phyloP scores from a whole-genome alignment of 768 basidiomycete genomes.

The Paxillus ammoniavirescens region DNA sequence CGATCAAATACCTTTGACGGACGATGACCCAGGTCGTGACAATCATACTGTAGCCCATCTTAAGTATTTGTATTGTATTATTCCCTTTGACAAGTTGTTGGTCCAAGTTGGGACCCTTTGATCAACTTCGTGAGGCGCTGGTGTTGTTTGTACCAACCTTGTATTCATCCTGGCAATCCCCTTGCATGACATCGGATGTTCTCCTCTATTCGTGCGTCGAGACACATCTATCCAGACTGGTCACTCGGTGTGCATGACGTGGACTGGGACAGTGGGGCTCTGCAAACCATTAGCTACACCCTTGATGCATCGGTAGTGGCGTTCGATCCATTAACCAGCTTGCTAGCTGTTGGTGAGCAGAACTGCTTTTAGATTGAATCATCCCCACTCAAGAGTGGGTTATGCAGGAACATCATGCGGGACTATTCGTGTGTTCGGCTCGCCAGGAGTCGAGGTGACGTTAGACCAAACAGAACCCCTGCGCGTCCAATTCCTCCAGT shows the following conservation, averaged over 20 bases:
- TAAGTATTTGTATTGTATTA: conserved; percentile 16
- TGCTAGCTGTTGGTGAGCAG: conserved; percentile 60
- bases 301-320: conserved; percentile 53
- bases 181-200: not conserved
- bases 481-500: conserved; percentile 59
- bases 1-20: conserved; percentile 22
- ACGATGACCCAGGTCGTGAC: conserved; percentile 20
- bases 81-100: not conserved
- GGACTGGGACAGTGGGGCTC: conserved; percentile 52
- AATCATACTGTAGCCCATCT: conserved; percentile 10
- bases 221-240: conserved; percentile 41
- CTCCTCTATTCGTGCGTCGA: not conserved
- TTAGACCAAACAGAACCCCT: conserved; percentile 45
- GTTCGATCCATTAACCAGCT: conserved; percentile 55
- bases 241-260: conserved; percentile 56
- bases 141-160: no score
- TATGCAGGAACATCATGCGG: conserved; percentile 62
- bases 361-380: not conserved
- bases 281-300: conserved; percentile 50
- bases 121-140: no score
- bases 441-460: conserved; percentile 57
- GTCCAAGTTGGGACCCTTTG: not conserved
- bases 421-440: conserved; percentile 62
- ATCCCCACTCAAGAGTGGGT: not conserved
- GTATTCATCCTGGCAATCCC: not conserved